Conservation (phyloP, 192 early-diverging fungal genomes). For the Umbelopsis sp. region DNA sequence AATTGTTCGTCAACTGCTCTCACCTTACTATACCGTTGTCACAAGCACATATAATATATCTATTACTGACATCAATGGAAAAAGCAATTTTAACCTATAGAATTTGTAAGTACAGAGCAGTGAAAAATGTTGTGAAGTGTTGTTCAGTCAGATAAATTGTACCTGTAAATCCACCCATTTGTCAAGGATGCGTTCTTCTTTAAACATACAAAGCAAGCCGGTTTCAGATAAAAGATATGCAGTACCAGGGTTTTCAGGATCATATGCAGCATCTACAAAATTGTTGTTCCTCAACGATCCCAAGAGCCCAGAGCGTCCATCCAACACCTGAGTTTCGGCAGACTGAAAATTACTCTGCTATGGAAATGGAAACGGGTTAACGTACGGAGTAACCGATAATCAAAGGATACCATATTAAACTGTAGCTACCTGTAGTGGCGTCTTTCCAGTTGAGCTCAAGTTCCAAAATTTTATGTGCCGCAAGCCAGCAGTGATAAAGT, state of each 20-base stretch:
- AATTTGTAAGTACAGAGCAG: background rate
- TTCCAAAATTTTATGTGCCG: slow-evolving; percentile 85
- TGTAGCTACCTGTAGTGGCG: background rate
- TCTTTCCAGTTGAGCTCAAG: slow-evolving; percentile 49
- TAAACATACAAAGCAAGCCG: slow-evolving; percentile 69
- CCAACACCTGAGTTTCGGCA: slow-evolving; percentile 52
- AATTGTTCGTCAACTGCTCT: background rate
- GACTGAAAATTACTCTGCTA: slow-evolving; percentile 28
- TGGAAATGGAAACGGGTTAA: background rate
- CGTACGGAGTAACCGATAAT: too few species aligned
- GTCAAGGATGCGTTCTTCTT: slow-evolving; percentile 62
- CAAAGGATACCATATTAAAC: background rate
- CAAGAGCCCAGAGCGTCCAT: slow-evolving; percentile 69
- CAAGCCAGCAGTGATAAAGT: slow-evolving; percentile 78
- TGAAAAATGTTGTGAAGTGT: background rate
- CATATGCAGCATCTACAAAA: slow-evolving; percentile 71
- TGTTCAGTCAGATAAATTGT: slow-evolving; percentile 1
- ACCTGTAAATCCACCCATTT: slow-evolving; percentile 87
- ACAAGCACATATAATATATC: slow-evolving; percentile 71
- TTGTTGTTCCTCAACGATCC: slow-evolving; percentile 67
- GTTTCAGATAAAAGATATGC: slow-evolving; percentile 72
- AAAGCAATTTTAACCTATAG: slow-evolving; percentile 61
- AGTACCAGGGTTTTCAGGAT: slow-evolving; percentile 34
- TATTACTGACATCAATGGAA: slow-evolving; percentile 61
- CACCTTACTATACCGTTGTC: slow-evolving; percentile 75